These are phyloP conservation scores for Podospora appendiculata DNA, from an alignment of 495 filamentous ascomycete species.

Conservation along the genomic window DNA sequence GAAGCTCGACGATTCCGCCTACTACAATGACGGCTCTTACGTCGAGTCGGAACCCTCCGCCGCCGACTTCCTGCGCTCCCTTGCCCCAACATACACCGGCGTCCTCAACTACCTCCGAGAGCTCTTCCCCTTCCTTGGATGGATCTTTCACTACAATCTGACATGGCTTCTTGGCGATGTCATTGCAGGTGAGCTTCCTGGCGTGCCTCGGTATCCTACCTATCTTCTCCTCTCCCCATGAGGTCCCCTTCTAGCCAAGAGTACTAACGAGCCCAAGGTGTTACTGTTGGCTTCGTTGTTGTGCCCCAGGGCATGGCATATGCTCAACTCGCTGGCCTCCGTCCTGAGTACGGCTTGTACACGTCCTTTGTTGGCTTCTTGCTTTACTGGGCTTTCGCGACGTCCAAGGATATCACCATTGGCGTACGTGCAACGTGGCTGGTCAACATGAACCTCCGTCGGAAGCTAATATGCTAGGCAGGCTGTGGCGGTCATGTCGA, in stretches of 20 bases:
- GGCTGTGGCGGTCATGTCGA: conserved; percentile 95
- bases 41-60: conserved; percentile 70
- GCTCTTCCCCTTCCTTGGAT: conserved; percentile 40
- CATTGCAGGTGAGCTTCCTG: conserved; percentile 27
- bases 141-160: conserved; percentile 46
- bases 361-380: conserved; percentile 60
- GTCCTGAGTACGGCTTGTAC: conserved; percentile 55
- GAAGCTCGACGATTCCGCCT: conserved; percentile 12
- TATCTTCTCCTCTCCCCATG: not conserved
- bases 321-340: conserved; percentile 49
- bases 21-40: conserved; percentile 49
- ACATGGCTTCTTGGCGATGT: conserved; percentile 44
- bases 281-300: conserved; percentile 25
- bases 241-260: too few species aligned
- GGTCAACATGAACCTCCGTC: too few species aligned
- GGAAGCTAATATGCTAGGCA: conserved; percentile 19
- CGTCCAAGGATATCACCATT: conserved; percentile 63
- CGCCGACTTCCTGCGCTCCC: conserved; percentile 54
- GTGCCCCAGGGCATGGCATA: conserved; percentile 56
- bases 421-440: conserved; percentile 40
- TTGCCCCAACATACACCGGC: conserved; percentile 46
- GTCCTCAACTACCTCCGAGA: conserved; percentile 43
- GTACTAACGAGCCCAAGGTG: not conserved
- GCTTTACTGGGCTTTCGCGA: conserved; percentile 62
- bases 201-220: not conserved